Base-by-base conservation (phyloP, 2,329 filamentous ascomycete genomes). In the Fusarium goolgardi region DNA sequence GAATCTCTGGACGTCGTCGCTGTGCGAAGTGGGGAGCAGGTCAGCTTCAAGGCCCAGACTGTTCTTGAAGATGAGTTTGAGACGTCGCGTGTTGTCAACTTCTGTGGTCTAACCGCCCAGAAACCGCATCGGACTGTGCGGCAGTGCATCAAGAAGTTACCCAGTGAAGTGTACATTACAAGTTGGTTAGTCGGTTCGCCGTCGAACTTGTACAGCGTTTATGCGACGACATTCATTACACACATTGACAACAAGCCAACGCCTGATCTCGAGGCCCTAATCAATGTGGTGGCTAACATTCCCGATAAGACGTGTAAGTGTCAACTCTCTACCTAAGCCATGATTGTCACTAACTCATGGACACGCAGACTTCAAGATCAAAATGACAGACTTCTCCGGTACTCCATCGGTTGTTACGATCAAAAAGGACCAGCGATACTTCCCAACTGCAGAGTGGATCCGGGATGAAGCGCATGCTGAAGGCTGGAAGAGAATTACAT, bases 381-480 rank as follows among this genome's bases (percentile, higher is more conserved):
- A 94, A 78, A 93, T 95, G n/a, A 93, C 97, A 78, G 98, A 95
- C 0, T 99, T 98, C 75, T 95, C 99, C 78, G 96, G 96, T 74
- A 94, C 97, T 13, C 95, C 95, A 6, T 99, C 95, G 92, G 94
- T 99, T 12, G 92, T 96, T 27, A 98, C 96, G 5, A 97, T 99
- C 91, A 99, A 99, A 88, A 98, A 98, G 86, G 97, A 97, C 73
- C 94, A 99, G 77, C 95, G 99, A 78, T 99, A 99, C 77, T 91
- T 91, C 79, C 88, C 89, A 0, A 91, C 88, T 1, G 86, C 88
- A 74, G 89, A 91, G 73, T 90, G 88, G 84, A 85, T 88, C 77
- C 90, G 89, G 73, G 88, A 91, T 68, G 75, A 80, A 7, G 78
- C 78, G 3, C 86, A 88, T 64, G 77, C 82, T 2, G 88, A 85